Conservation (phyloP, 768 basidiomycete genomes). For the Agaricus subrufescens region DNA sequence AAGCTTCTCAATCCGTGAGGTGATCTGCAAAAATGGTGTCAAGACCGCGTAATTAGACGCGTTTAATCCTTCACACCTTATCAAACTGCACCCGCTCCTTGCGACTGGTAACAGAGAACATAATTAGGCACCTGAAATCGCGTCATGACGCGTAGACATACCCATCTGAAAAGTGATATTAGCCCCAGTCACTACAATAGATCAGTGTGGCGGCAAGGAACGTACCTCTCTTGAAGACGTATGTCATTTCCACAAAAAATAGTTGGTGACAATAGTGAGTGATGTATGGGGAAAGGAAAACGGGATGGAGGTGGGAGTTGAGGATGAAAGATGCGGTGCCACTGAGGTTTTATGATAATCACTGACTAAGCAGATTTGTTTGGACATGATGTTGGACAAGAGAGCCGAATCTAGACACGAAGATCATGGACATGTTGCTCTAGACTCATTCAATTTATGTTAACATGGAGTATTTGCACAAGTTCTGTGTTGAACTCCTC, state of each 20-base stretch:
- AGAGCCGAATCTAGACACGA: not conserved
- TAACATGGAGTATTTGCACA: not conserved
- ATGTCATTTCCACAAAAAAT: slow-evolving; percentile 11
- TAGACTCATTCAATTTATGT: not conserved
- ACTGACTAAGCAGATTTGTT: slow-evolving; percentile 11
- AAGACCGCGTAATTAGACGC: slow-evolving; percentile 14
- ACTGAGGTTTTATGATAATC: slow-evolving; percentile 12
- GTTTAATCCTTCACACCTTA: slow-evolving; percentile 50
- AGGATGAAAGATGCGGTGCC: not conserved
- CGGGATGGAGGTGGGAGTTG: not conserved
- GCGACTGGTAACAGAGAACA: slow-evolving; percentile 41
- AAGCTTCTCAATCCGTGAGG: slow-evolving; percentile 80
- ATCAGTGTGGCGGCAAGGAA: not conserved
- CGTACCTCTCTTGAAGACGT: slow-evolving; percentile 36
- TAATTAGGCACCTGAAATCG: slow-evolving; percentile 20
- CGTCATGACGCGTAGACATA: slow-evolving; percentile 37
- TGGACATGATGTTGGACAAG: slow-evolving; percentile 4
- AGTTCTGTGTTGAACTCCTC: not conserved
- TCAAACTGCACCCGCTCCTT: slow-evolving; percentile 94
- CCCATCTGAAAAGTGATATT: slow-evolving; percentile 32
- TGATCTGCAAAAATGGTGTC: slow-evolving; percentile 52
- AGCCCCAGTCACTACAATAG: no score
- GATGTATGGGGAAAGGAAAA: not conserved
- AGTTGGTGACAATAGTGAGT: not conserved
- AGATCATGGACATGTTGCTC: not conserved